These are phyloP conservation scores for Arthrobotrys entomopaga DNA, from an alignment of 2,329 filamentous ascomycete genomes.

Conservation along the genomic window DNA sequence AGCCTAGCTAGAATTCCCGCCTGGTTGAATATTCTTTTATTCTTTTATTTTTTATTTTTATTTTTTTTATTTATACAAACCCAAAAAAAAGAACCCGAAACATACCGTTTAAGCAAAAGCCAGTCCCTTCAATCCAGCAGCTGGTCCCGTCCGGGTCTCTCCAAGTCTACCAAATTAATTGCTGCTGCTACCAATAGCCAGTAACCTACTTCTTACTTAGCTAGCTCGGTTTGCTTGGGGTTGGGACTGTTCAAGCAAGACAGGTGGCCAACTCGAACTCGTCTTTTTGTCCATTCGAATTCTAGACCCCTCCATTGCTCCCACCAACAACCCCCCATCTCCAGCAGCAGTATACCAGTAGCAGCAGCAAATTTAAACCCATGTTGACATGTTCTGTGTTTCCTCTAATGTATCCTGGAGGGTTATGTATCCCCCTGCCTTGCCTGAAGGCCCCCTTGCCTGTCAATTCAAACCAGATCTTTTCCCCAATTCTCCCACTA, in stretches of 20 bases:
- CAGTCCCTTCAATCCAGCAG: slow-evolving; percentile 12
- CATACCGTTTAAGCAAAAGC: slow-evolving; percentile 6
- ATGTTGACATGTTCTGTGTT: too few relatives aligned
- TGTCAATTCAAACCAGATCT: background rate
- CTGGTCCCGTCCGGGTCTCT: background rate
- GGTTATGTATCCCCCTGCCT: too few relatives aligned
- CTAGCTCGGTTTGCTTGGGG: background rate
- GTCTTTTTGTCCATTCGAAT: background rate
- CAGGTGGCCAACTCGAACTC: slow-evolving; percentile 12
- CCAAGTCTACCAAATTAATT: too few relatives aligned
- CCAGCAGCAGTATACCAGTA: too few relatives aligned
- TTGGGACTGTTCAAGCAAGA: slow-evolving; percentile 3
- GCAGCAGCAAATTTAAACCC: too few relatives aligned
- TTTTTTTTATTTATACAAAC: too few relatives aligned
- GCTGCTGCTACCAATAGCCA: slow-evolving; percentile 4
- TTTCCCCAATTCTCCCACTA: background rate
- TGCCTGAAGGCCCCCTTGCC: too few relatives aligned
- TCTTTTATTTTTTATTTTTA: too few relatives aligned
- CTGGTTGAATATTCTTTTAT: too few relatives aligned
- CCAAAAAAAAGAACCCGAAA: background rate
- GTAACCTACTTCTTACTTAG: background rate
- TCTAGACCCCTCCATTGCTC: slow-evolving; percentile 1
- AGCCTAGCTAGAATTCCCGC: too few relatives aligned
- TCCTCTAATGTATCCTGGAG: too few relatives aligned
- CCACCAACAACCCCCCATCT: background rate